These are phyloP conservation scores for Pichia sp. DNA, from an alignment of 1,139 yeast species.

Conservation along the genomic window DNA sequence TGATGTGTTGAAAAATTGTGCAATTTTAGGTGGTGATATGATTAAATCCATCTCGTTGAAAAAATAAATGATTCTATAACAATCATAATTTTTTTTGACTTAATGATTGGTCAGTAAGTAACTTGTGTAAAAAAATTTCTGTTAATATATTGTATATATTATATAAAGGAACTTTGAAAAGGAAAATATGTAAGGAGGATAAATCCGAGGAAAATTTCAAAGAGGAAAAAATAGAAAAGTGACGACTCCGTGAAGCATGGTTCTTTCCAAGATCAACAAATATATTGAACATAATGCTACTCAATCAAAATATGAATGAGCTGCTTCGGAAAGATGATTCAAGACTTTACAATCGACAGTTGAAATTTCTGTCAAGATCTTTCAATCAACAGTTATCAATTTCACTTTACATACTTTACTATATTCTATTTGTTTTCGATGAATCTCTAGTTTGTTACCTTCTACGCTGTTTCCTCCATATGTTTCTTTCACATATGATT, in stretches of 20 bases:
- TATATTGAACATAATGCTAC: too few species aligned
- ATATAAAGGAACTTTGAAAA: too few species aligned
- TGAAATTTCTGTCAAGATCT: constrained; percentile 3
- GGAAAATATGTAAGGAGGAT: too few species aligned
- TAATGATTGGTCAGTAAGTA: too few species aligned
- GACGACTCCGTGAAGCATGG: too few species aligned
- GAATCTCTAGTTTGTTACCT: constrained; percentile 9
- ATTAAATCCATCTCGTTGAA: constrained; percentile 25
- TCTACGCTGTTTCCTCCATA: constrained; percentile 9
- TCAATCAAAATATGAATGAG: constrained; percentile 4
- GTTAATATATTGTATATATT: too few species aligned
- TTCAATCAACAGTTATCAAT: constrained; percentile 6
- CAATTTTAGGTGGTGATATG: constrained; percentile 61
- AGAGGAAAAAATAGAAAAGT: too few species aligned
- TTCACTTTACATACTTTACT: constrained; percentile 4
- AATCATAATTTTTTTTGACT: not conserved
- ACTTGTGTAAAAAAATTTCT: too few species aligned
- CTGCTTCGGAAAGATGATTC: constrained; percentile 5
- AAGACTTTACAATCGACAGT: constrained; percentile 5
- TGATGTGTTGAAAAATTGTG: constrained; percentile 12
- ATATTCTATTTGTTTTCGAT: constrained; percentile 9
- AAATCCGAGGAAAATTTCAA: too few species aligned
- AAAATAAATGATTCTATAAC: not conserved
- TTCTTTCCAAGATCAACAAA: too few species aligned
- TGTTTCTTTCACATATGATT: constrained; percentile 5